Evolutionary conservation across 345 rosid species (phyloP).

Genomic region (Carallia pectinifolia): DNA sequence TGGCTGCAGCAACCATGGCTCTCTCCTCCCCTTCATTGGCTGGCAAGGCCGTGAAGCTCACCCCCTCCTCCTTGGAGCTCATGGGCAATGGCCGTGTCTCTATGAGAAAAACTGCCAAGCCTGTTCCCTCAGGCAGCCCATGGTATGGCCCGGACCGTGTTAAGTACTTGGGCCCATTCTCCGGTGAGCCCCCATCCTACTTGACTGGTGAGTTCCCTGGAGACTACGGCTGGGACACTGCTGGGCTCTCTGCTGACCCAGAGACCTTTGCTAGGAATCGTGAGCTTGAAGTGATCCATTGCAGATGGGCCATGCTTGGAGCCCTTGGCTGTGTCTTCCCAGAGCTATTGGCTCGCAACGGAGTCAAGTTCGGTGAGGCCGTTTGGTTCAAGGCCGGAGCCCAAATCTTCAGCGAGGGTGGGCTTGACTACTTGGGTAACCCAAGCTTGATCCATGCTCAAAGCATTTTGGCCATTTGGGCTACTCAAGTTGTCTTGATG

Average conservation of each 20-base stretch:
- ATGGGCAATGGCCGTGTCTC: slow-evolving; percentile 55
- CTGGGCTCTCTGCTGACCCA: slow-evolving; percentile 85
- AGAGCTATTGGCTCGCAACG: slow-evolving; percentile 68
- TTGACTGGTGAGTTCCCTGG: slow-evolving; percentile 80
- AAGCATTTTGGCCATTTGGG: slow-evolving; percentile 83
- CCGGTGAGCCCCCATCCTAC: slow-evolving; percentile 64
- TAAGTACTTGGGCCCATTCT: slow-evolving; percentile 73
- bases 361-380: slow-evolving; percentile 73
- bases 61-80: slow-evolving; percentile 40
- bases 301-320: slow-evolving; percentile 81
- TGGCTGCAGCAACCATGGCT: slow-evolving; percentile 70
- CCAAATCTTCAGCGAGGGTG: slow-evolving; percentile 76
- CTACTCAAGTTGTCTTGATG: slow-evolving; percentile 61
- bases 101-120: slow-evolving; percentile 53
- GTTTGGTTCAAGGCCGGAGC: slow-evolving; percentile 91
- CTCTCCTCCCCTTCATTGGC: slow-evolving; percentile 67
- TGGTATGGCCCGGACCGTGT: slow-evolving; percentile 80
- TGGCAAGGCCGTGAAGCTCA: slow-evolving; percentile 57
- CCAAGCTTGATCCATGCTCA: slow-evolving; percentile 79
- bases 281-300: slow-evolving; percentile 81
- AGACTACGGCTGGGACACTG: slow-evolving; percentile 77
- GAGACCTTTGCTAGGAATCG: slow-evolving; percentile 91
- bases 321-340: slow-evolving; percentile 82
- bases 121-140: slow-evolving; percentile 50
- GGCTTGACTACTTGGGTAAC: slow-evolving; percentile 82